phyloP scores from a whole-genome alignment of 2,329 filamentous ascomycete species.

The Colletotrichum trifolii region DNA sequence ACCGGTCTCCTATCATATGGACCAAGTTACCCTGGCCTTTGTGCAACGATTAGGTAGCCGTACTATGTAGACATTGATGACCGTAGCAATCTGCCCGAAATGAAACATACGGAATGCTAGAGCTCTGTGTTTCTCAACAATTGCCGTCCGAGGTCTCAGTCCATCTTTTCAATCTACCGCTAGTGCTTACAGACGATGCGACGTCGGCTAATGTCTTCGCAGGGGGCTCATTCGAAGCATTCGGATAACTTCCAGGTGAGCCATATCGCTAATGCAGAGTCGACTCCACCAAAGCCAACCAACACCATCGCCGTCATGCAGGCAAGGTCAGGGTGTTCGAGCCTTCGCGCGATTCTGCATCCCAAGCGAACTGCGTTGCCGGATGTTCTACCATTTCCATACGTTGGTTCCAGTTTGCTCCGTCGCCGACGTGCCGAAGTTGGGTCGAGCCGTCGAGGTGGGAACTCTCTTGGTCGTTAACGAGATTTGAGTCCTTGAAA shows the following conservation, averaged over 20 bases:
- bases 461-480: too few species aligned
- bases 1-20: too few species aligned
- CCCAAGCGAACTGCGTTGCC: neutral
- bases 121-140: neutral
- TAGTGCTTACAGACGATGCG: constrained; percentile 23
- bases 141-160: neutral
- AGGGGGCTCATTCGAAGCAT: neutral
- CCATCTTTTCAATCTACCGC: neutral
- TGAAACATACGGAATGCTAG: too few species aligned
- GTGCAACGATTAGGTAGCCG: too few species aligned
- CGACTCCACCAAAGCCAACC: neutral
- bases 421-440: too few species aligned
- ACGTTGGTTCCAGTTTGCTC: too few species aligned
- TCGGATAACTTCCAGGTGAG: neutral
- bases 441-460: too few species aligned
- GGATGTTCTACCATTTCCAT: neutral
- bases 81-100: too few species aligned
- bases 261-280: constrained; percentile 4
- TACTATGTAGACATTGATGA: too few species aligned
- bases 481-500: too few species aligned
- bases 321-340: constrained; percentile 1
- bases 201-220: neutral
- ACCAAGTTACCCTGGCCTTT: too few species aligned
- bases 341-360: neutral
- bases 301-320: constrained; percentile 12